Base-by-base conservation (phyloP, 2,329 filamentous ascomycete genomes). In the Neurospora crassa region DNA sequence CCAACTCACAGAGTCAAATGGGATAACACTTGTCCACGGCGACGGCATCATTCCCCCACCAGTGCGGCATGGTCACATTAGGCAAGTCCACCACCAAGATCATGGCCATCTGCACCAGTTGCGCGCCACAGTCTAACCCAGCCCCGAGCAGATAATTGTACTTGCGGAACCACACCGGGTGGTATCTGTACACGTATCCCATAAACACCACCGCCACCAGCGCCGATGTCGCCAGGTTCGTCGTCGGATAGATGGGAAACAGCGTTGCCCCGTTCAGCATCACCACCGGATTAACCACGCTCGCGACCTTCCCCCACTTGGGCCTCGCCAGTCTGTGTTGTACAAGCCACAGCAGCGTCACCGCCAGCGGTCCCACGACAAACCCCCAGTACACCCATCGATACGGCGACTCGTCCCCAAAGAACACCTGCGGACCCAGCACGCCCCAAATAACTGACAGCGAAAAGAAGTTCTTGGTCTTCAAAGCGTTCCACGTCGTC, bases 131-230 rank as follows among this genome's bases (percentile, higher is more conserved):
- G 70, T 83, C 81, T 7, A 83, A 77, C 1, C 81, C 81, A 2
- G 80, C 79, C 3, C 81, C 80, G 5, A 82, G 75, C n/a, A 83
- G 77, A 72, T 82, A 82, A 73, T 82, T 82, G 73, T 83, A 83
- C 74, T 82, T 82, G 6, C 79, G 77, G 78, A 82, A 83, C 81
- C 81, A 83, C 24, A 75, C 76, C 1, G 76, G 75, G 40, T 76
- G 77, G 70, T 78, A 79, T 1, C 77, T 71, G 10, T 76, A 74
- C 45, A 78, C 71, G 67, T 78, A 78, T 1, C 78, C 78, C 78
- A 78, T 79, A 70, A 79, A 79, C 37, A 79, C 75, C 2, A 75
- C 14, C 5, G 78, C 74, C 16, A 78, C 37, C 3, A 75, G n/a
- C 6, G 73, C 73, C 11, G 76, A 76, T 3, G 76, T 79, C 71